Conservation (phyloP, 2,329 filamentous ascomycete species). For the Colletotrichum neosansevieriae region DNA sequence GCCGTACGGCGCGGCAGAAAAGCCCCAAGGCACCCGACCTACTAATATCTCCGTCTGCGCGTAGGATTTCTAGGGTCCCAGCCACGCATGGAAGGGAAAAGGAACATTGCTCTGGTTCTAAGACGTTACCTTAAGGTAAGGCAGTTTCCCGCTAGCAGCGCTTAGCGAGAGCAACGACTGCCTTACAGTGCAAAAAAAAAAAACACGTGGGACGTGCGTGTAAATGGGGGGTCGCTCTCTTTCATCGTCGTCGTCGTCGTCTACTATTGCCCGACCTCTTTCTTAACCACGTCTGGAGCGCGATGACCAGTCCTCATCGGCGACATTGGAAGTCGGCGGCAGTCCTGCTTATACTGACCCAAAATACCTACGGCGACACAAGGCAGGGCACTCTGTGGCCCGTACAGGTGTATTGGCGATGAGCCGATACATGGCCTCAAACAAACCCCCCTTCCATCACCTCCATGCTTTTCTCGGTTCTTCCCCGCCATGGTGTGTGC, state of each 20-base stretch:
- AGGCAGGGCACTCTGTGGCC: background rate
- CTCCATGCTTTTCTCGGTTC: constrained; percentile 4
- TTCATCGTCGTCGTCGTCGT: no score
- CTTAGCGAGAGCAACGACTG: no score
- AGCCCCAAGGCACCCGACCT: background rate
- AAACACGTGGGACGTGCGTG: background rate
- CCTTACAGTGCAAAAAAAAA: no score
- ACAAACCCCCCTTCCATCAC: constrained; percentile 32
- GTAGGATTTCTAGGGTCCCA: constrained; percentile 29
- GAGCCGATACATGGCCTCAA: constrained; percentile 38
- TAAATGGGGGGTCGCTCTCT: no score
- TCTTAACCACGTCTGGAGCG: no score
- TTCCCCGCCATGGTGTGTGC: constrained; percentile 1
- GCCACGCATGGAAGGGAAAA: constrained; percentile 20
- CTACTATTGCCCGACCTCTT: no score
- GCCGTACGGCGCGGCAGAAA: background rate
- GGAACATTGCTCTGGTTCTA: background rate
- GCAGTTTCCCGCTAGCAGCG: background rate
- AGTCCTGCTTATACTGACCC: background rate
- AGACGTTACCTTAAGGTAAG: background rate
- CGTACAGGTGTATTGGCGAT: background rate
- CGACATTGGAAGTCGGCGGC: no score
- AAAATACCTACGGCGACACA: background rate
- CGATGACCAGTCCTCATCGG: background rate
- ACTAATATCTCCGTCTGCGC: background rate